These are phyloP conservation scores for Pseudoneurospora amorphoporcata DNA, from an alignment of 495 filamentous ascomycete genomes.

Conservation along the genomic window DNA sequence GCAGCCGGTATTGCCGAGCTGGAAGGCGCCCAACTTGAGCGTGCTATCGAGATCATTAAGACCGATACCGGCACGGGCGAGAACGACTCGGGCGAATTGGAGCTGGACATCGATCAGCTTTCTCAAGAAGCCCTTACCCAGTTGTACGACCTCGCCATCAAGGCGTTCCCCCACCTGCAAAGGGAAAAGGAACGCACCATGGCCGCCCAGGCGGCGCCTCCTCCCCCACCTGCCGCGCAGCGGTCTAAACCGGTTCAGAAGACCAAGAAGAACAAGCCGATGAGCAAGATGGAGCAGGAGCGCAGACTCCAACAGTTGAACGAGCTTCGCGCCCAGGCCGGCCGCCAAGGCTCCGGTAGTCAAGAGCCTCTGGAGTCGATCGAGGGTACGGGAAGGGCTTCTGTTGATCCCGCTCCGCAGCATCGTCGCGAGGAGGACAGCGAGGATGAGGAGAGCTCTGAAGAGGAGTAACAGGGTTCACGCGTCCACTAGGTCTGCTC, in stretches of 20 bases:
- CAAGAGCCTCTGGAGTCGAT: conserved; percentile 37
- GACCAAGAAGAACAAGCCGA: conserved; percentile 97
- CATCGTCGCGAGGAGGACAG: conserved; percentile 28
- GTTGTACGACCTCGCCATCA: conserved; percentile 67
- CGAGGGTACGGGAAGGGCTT: conserved; percentile 19
- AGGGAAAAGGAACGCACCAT: conserved; percentile 26
- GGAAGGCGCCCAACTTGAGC: conserved; percentile 59
- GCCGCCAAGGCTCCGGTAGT: conserved; percentile 34
- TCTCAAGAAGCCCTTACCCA: conserved; percentile 62
- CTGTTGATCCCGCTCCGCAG: conserved; percentile 9
- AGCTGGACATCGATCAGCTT: conserved; percentile 82
- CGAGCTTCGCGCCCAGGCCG: conserved; percentile 41
- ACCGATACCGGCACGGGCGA: conserved; percentile 71
- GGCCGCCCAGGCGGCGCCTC: conserved; percentile 15
- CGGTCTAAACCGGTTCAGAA: conserved; percentile 44
- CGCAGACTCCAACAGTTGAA: conserved; percentile 72
- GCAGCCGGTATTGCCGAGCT: conserved; percentile 68
- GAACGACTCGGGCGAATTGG: conserved; percentile 74
- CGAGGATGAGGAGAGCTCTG: conserved; percentile 28
- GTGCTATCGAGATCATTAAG: conserved; percentile 84
- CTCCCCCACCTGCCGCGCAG: conserved; percentile 24
- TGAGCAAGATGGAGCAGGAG: conserved; percentile 92
- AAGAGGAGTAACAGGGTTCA: conserved; percentile 20
- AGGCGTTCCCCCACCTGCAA: conserved; percentile 46
- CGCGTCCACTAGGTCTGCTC: not conserved